Percentiles rank a stretch among this genome's conserved stretches.
Conservation (phyloP, 441 rosid genomes). For the Corymbia calophylla region DNA sequence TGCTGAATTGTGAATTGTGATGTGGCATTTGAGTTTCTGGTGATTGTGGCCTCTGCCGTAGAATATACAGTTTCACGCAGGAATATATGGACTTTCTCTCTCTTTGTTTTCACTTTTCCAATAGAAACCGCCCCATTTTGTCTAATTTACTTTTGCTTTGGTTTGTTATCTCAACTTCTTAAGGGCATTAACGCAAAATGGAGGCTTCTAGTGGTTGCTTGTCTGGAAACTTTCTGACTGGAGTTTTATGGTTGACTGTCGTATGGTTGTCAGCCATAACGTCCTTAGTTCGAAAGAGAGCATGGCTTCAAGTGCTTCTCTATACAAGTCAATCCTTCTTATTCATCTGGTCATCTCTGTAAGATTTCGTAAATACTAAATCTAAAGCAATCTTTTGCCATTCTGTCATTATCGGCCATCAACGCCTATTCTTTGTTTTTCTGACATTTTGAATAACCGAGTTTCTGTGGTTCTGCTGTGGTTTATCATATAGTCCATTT, state of each 20-base stretch:
- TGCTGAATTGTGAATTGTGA: neutral
- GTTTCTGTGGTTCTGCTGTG: neutral
- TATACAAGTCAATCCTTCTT: neutral
- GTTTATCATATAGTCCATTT: neutral
- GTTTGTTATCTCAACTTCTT: neutral
- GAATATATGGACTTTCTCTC: neutral
- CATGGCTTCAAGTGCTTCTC: neutral
- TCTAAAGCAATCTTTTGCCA: neutral
- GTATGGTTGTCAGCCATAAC: neutral
- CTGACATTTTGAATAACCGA: neutral
- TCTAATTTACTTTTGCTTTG: neutral
- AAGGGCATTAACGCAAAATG: neutral
- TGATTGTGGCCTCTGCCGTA: neutral
- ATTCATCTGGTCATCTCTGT: neutral
- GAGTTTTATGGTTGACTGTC: neutral
- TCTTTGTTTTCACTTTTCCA: neutral
- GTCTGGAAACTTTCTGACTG: neutral
- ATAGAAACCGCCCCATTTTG: neutral
- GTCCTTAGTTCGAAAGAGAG: neutral
- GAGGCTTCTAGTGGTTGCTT: neutral
- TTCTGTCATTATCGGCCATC: neutral
- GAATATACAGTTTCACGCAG: neutral
- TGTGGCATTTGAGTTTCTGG: neutral
- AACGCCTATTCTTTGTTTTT: neutral
- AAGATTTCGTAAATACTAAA: neutral